phyloP scores from a whole-genome alignment of 768 basidiomycete genomes.

The Suillus variegatus region DNA sequence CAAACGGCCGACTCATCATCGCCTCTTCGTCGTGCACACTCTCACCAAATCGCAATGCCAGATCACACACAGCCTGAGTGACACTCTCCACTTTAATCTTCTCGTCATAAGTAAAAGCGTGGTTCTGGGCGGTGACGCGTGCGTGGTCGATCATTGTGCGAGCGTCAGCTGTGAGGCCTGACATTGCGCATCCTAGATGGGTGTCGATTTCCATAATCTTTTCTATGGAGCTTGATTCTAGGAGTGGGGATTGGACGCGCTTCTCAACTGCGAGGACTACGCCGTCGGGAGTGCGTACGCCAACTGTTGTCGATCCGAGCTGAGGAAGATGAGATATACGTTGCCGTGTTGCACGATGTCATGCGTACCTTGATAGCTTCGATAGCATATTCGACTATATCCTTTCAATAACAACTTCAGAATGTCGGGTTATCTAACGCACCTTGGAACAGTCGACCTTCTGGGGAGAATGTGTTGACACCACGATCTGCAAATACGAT shows the following conservation, averaged over 20 bases:
- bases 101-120: conserved; percentile 97
- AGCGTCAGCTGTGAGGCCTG: conserved; percentile 94
- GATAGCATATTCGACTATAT: conserved; percentile 96
- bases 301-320: conserved; percentile 98
- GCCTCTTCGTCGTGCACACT: conserved; percentile 99
- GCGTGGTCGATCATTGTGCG: conserved; percentile 99
- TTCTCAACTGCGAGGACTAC: conserved; percentile 97
- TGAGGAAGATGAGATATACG: conserved; percentile 32
- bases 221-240: conserved; percentile 95
- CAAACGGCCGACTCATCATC: conserved; percentile 99
- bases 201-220: conserved; percentile 99
- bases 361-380: conserved; percentile 92
- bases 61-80: conserved; percentile 97
- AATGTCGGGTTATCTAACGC: conserved; percentile 16
- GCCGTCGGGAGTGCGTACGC: conserved; percentile 87
- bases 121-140: conserved; percentile 93
- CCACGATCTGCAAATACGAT: conserved; percentile 70
- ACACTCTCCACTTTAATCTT: conserved; percentile 95
- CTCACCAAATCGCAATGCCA: conserved; percentile 96
- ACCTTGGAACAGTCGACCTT: conserved; percentile 99
- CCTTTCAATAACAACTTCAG: conserved; percentile 17
- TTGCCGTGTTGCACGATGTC: background rate
- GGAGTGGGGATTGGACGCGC: conserved; percentile 94
- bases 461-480: conserved; percentile 98
- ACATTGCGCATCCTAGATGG: conserved; percentile 98